Conservation (phyloP, 2,329 filamentous ascomycete species). For the Cytospora leucostoma region DNA sequence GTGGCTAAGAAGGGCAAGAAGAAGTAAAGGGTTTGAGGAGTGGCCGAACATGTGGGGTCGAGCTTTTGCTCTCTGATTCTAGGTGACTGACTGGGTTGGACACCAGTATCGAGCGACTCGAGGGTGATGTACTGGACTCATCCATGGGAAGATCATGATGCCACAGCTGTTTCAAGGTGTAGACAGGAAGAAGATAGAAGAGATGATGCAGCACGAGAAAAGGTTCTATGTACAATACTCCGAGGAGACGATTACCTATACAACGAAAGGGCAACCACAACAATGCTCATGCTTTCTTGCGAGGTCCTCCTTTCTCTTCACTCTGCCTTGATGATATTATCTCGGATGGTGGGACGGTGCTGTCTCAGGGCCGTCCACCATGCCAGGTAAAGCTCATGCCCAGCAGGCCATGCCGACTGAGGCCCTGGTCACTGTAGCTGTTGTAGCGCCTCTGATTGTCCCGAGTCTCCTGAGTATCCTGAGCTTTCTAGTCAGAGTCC, state of each 20-base stretch:
- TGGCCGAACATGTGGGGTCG: not conserved
- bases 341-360: too few species aligned
- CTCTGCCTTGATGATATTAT: not conserved
- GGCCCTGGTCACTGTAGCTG: constrained; percentile 32
- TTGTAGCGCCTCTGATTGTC: constrained; percentile 28
- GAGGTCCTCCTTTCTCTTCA: not conserved
- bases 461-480: constrained; percentile 26
- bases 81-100: not conserved
- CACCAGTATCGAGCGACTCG: not conserved
- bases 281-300: not conserved
- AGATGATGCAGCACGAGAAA: constrained; percentile 42
- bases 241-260: constrained; percentile 18
- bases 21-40: constrained; percentile 15
- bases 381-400: constrained; percentile 36
- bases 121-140: not conserved
- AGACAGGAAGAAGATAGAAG: constrained; percentile 54
- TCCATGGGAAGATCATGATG: not conserved
- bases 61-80: not conserved
- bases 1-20: constrained; percentile 25
- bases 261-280: not conserved
- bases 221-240: constrained; percentile 30
- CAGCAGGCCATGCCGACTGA: constrained; percentile 18
- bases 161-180: constrained; percentile 10
- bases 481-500: constrained; percentile 55
- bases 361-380: not conserved